Percentiles rank a stretch among this genome's conserved stretches.
phyloP scores from a whole-genome alignment of 2,329 filamentous ascomycete genomes.

The Neofusicoccum sp. region DNA sequence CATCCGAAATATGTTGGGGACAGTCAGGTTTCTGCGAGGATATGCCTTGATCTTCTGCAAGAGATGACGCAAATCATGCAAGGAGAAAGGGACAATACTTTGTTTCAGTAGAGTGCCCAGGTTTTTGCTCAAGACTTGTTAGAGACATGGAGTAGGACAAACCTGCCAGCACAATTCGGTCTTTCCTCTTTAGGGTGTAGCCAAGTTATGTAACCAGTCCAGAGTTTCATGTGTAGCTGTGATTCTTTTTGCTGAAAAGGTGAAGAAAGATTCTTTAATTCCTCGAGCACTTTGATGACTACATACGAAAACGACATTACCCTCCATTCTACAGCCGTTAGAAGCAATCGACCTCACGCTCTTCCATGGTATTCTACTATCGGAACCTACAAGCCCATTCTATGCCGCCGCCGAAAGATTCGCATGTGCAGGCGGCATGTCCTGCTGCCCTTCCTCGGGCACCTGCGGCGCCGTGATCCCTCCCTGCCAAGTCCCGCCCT shows the following conservation, averaged over 20 bases:
- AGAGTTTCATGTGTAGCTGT: too few relatives aligned
- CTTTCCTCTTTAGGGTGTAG: too few relatives aligned
- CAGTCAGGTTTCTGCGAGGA: neutral
- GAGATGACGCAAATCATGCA: neutral
- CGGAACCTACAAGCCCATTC: neutral
- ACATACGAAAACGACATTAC: too few relatives aligned
- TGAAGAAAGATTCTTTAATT: too few relatives aligned
- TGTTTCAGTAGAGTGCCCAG: neutral
- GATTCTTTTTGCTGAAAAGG: too few relatives aligned
- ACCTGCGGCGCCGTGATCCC: constrained; percentile 9
- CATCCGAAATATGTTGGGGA: neutral
- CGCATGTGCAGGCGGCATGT: constrained; percentile 10
- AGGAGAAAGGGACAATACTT: neutral
- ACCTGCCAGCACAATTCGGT: too few relatives aligned
- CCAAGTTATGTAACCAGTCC: too few relatives aligned
- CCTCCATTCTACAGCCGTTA: too few relatives aligned
- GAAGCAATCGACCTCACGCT: neutral
- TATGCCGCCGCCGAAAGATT: neutral
- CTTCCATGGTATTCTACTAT: neutral
- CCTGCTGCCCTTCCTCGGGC: neutral
- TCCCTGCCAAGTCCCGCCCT: constrained; percentile 22
- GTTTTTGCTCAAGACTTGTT: too few relatives aligned
- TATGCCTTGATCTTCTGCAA: neutral
- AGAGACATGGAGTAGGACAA: too few relatives aligned
- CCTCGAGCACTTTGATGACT: too few relatives aligned